These are phyloP conservation scores for Sodiomyces alkalinus DNA, from an alignment of 2,329 filamentous ascomycete genomes.

Conservation along the genomic window DNA sequence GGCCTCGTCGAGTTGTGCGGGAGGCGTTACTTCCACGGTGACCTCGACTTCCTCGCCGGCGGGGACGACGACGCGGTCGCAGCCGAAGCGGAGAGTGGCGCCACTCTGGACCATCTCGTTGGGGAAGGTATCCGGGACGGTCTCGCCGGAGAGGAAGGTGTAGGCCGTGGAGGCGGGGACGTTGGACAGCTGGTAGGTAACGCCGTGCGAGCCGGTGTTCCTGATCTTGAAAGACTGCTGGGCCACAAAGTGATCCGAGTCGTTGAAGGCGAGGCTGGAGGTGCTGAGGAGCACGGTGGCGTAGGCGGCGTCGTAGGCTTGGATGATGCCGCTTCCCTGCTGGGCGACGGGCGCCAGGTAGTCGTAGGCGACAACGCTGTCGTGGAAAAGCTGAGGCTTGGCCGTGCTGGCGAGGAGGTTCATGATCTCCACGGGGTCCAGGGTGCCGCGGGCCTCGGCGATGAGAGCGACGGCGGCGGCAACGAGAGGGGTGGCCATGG, in stretches of 20 bases:
- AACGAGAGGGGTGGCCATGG: constrained; percentile 43
- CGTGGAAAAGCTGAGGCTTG: constrained; percentile 32
- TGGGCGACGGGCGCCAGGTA: constrained; percentile 40
- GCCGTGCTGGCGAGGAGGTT: constrained; percentile 33
- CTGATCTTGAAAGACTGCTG: constrained; percentile 36
- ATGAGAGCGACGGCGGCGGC: constrained; percentile 40
- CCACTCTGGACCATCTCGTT: constrained; percentile 24
- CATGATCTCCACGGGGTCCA: constrained; percentile 33
- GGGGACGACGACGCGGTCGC: constrained; percentile 25
- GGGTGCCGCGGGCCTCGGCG: constrained; percentile 32
- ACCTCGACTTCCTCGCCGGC: constrained; percentile 27
- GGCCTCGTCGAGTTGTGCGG: constrained; percentile 17
- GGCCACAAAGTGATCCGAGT: constrained; percentile 39
- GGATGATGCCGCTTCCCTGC: constrained; percentile 44
- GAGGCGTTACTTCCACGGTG: constrained; percentile 27
- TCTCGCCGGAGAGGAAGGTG: constrained; percentile 24
- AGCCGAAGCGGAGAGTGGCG: constrained; percentile 26
- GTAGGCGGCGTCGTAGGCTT: constrained; percentile 43
- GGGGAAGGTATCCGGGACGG: constrained; percentile 26
- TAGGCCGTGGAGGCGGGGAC: constrained; percentile 37
- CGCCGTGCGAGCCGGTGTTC: constrained; percentile 32
- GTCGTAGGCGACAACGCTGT: constrained; percentile 18
- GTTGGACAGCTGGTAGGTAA: constrained; percentile 37
- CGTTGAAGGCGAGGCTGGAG: constrained; percentile 48
- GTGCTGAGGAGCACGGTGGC: constrained; percentile 35